Evolutionary conservation across 257 asterid species (phyloP).

Genomic region (Solanum phureja): DNA sequence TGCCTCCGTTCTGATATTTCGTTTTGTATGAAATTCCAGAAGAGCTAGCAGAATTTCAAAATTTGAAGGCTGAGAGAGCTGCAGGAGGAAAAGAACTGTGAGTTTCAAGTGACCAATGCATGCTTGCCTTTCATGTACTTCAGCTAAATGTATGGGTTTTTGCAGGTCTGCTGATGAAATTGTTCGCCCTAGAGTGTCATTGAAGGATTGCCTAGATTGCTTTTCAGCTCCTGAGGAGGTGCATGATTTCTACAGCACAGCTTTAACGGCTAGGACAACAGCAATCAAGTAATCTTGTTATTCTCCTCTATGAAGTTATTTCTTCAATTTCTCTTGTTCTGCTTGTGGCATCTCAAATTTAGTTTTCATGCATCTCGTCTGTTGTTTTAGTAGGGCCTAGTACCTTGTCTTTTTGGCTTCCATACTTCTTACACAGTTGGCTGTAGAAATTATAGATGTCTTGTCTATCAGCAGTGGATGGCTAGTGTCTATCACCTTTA

Average conservation of each 20-base stretch:
- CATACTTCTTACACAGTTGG: not conserved
- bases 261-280: conserved; percentile 69
- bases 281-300: conserved; percentile 59
- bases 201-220: conserved; percentile 77
- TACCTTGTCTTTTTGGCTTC: not conserved
- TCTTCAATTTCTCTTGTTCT: not conserved
- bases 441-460: not conserved
- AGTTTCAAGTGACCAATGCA: conserved; percentile 24
- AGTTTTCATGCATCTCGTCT: not conserved
- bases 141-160: conserved; percentile 8
- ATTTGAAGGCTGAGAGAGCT: conserved; percentile 58
- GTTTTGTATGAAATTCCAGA: conserved; percentile 30
- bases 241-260: conserved; percentile 81
- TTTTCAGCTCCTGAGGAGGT: conserved; percentile 86
- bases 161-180: conserved; percentile 68
- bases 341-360: not conserved
- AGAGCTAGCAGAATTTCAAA: conserved; percentile 61
- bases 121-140: not conserved
- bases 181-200: conserved; percentile 86
- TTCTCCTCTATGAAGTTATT: not conserved
- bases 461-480: not conserved
- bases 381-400: not conserved
- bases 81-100: conserved; percentile 74
- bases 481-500: not conserved
- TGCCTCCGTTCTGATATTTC: conserved; percentile 10